These are phyloP conservation scores for Trametes hirsuta DNA, from an alignment of 1,284 basidiomycete species.

Conservation along the genomic window DNA sequence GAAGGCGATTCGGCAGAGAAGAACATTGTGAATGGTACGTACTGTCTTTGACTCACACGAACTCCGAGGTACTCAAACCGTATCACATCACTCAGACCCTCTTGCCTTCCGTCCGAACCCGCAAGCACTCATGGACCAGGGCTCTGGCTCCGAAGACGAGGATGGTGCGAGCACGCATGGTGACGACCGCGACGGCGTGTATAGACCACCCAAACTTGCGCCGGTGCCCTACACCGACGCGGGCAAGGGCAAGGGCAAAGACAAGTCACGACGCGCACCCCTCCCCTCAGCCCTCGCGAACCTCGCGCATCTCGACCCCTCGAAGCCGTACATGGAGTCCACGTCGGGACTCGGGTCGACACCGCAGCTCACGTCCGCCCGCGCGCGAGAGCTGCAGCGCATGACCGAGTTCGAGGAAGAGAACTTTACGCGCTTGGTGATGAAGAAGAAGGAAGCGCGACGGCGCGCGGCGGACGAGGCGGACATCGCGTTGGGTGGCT, in stretches of 20 bases:
- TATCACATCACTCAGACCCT: constrained; percentile 59
- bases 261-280: constrained; percentile 49
- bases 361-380: constrained; percentile 60
- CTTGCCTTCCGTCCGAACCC: constrained; percentile 93
- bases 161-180: constrained; percentile 34
- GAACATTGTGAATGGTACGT: constrained; percentile 68
- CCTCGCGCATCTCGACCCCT: constrained; percentile 67
- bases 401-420: constrained; percentile 95
- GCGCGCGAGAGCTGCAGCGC: constrained; percentile 78
- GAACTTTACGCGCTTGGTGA: constrained; percentile 90
- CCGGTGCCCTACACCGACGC: constrained; percentile 88
- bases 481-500: constrained; percentile 86
- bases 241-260: constrained; percentile 49
- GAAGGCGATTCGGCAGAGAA: constrained; percentile 57
- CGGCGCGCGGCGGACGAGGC: constrained; percentile 87
- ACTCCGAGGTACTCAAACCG: not conserved
- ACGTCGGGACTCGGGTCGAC: constrained; percentile 78
- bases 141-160: constrained; percentile 40
- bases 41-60: not conserved
- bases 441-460: constrained; percentile 88
- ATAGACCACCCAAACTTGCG: constrained; percentile 91
- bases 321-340: constrained; percentile 70
- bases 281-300: constrained; percentile 74
- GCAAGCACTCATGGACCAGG: constrained; percentile 55
- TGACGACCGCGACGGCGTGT: constrained; percentile 60